Evolutionary conservation across 305 asterid species (phyloP), one percentile per base, ranked within the genome.

Genomic region (Nicotiana rustica): DNA sequence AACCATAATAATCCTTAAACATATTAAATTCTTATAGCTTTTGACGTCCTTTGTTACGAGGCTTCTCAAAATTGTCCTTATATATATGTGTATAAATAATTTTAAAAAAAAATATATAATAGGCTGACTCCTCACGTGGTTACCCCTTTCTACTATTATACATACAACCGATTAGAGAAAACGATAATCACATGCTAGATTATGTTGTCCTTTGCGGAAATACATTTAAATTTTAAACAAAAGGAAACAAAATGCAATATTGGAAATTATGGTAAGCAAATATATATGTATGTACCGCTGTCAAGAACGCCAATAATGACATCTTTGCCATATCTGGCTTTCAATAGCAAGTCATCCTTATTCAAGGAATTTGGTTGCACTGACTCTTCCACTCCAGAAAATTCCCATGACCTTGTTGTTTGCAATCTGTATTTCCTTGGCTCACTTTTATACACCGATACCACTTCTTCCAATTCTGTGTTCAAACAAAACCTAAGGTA

Each of bases 341-440:
- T 90, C 9, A 89, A 21, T 80, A 92, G 82, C 75, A 96, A 56
- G 80, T 89, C 91, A 2, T 93, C 92, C 79, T 84, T 86, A 21
- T 87, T 88, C 68, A 47, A 10, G 35, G 67, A 62, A 59, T 71
- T 77, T 55, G 29, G 38, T 6, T 66, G 65, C 2, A 35, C 15
- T 5, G 77, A 3, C 83, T 85, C 91, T 73, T 83, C 83, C 33
- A 90, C 82, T 8, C 98, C 99, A 6, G 91, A 83, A 70, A 96
- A 96, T 49, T 89, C 97, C 99, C 98, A 96, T 35, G 99, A 96
- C 86, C 99, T 90, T 76, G 99, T 96, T 1, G 99, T 96, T 69
- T 94, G 97, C 90, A 92, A 73, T 4, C 84, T 21, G 86, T 93
- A 92, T 82, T 90, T 90, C 6, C 77, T 76, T 25, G 95, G 93